These are phyloP conservation scores for Suhomyces sp. DNA, from an alignment of 805 yeast genomes.

Conservation along the genomic window DNA sequence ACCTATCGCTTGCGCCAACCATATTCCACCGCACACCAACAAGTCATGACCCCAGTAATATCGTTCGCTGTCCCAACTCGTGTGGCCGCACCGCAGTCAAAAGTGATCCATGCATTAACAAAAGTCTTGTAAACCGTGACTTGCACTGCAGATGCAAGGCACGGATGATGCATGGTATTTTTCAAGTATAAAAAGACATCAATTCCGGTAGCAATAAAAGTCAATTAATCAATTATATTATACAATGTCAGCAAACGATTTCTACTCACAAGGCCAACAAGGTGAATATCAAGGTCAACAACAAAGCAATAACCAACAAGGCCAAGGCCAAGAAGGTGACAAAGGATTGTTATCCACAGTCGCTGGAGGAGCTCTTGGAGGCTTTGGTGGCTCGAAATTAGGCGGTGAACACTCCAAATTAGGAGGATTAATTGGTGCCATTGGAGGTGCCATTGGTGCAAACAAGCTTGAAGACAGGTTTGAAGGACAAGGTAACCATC, in stretches of 20 bases:
- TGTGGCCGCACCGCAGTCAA: background rate
- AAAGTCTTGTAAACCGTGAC: background rate
- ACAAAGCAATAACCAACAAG: conserved; percentile 7
- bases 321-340: conserved; percentile 22
- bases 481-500: conserved; percentile 12
- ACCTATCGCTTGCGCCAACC: background rate
- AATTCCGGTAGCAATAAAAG: background rate
- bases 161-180: background rate
- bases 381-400: conserved; percentile 25
- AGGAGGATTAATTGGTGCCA: conserved; percentile 29
- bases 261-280: conserved; percentile 24
- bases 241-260: conserved; percentile 28
- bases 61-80: background rate
- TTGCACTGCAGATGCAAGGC: background rate
- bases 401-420: conserved; percentile 25
- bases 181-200: background rate
- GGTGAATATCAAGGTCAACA: conserved; percentile 15
- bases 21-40: background rate
- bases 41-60: background rate
- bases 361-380: conserved; percentile 33
- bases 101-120: background rate
- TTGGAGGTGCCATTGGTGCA: conserved; percentile 29
- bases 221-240: background rate
- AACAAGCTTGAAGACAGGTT: conserved; percentile 24
- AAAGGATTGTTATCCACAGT: conserved; percentile 25